Conservation (phyloP, 1,284 basidiomycete species). For the Dichomitus squalens region DNA sequence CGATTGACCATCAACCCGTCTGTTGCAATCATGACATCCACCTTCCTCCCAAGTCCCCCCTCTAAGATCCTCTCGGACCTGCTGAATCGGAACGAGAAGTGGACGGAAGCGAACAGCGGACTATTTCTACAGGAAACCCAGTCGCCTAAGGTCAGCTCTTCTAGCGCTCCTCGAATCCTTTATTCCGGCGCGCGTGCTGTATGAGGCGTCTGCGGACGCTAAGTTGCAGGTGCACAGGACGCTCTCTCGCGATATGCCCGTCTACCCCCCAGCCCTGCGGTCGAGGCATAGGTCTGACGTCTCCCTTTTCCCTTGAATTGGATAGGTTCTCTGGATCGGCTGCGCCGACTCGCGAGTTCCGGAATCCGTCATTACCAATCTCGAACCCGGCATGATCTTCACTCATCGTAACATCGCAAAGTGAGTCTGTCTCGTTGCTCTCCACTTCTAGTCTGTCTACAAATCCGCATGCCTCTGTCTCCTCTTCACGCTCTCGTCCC, state of each 20-base stretch:
- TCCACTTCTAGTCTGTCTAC: too few species aligned
- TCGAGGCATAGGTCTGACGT: too few species aligned
- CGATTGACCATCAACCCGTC: too few species aligned
- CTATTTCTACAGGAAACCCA: neutral
- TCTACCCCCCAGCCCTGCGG: slow-evolving; percentile 38
- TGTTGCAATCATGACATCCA: neutral
- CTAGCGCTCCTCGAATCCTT: too few species aligned
- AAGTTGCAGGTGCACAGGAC: neutral
- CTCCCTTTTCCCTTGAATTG: too few species aligned
- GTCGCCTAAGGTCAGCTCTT: neutral
- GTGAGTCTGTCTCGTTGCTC: too few species aligned
- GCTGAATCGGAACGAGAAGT: neutral
- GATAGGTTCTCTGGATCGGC: slow-evolving; percentile 80
- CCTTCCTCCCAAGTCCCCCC: too few species aligned
- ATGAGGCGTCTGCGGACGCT: neutral
- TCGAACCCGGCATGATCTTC: slow-evolving; percentile 69
- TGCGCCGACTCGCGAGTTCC: slow-evolving; percentile 70
- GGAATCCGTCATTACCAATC: slow-evolving; percentile 54
- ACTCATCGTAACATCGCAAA: slow-evolving; percentile 71
- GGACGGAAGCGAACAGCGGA: neutral
- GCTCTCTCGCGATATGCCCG: too few species aligned
- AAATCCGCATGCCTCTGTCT: too few species aligned
- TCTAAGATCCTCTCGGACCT: neutral
- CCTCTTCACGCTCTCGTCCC: too few species aligned
- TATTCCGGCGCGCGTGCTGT: too few species aligned